Conservation (phyloP, 345 rosid genomes). For the Gossypium longicalyx region DNA sequence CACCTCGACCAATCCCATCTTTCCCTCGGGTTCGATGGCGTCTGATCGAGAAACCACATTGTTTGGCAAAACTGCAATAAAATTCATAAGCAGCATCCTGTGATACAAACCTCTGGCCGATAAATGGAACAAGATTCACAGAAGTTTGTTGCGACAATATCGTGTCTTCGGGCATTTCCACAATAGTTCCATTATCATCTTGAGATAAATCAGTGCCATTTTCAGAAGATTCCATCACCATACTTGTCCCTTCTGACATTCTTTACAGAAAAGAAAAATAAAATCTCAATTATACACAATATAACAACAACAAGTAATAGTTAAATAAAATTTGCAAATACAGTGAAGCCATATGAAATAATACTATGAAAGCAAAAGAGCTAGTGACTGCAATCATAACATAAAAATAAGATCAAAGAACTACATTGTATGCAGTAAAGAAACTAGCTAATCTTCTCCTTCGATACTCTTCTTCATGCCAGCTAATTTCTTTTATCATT, state of each 20-base stretch:
- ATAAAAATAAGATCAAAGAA: neutral
- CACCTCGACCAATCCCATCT: slow-evolving; percentile 60
- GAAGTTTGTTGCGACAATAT: slow-evolving; percentile 55
- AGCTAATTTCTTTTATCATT: neutral
- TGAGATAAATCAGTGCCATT: slow-evolving; percentile 41
- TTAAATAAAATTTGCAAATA: neutral
- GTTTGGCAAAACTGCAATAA: slow-evolving; percentile 61
- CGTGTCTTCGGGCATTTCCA: slow-evolving; percentile 41
- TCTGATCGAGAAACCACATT: slow-evolving; percentile 58
- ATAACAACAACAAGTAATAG: slow-evolving; percentile 7
- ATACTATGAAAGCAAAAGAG: neutral
- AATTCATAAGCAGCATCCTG: slow-evolving; percentile 66
- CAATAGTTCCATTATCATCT: slow-evolving; percentile 35
- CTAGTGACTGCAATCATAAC: neutral
- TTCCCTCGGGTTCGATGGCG: slow-evolving; percentile 59
- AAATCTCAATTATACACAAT: slow-evolving; percentile 6
- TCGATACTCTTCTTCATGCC: neutral
- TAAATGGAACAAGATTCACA: slow-evolving; percentile 48
- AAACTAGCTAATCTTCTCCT: neutral
- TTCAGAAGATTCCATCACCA: slow-evolving; percentile 43
- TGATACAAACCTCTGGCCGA: slow-evolving; percentile 56
- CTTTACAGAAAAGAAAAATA: slow-evolving; percentile 14
- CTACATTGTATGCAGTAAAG: neutral
- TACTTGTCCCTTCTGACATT: slow-evolving; percentile 39
- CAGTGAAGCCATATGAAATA: neutral